Evolutionary conservation across 1,284 basidiomycete species (phyloP).

Genomic region (Lentinula novae-zelandiae): DNA sequence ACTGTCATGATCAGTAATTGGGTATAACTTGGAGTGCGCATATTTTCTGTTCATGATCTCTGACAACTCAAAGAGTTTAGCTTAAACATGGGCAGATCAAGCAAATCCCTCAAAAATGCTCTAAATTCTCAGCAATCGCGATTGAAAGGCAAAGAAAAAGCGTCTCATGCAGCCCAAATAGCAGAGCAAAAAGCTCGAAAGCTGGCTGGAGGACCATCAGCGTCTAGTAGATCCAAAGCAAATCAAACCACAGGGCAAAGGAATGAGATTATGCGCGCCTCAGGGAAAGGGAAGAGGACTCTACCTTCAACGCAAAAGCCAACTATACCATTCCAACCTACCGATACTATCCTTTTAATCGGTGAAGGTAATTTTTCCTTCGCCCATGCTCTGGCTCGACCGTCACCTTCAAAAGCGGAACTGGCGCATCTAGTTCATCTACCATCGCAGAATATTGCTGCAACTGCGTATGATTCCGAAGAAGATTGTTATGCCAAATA

Average conservation of each 20-base stretch:
- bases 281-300: slow-evolving; percentile 18
- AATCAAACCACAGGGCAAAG: not conserved
- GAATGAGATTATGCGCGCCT: slow-evolving; percentile 3
- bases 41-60: not conserved
- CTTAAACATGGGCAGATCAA: slow-evolving; percentile 40
- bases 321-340: slow-evolving; percentile 70
- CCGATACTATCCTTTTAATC: slow-evolving; percentile 82
- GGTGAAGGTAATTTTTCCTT: slow-evolving; percentile 99
- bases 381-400: slow-evolving; percentile 57
- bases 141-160: slow-evolving; percentile 57
- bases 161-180: slow-evolving; percentile 45
- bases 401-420: slow-evolving; percentile 16
- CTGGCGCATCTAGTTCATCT: slow-evolving; percentile 56
- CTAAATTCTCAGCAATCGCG: slow-evolving; percentile 66
- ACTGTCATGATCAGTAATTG: no score
- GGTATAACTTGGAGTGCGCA: not conserved
- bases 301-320: slow-evolving; percentile 27
- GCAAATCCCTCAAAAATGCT: slow-evolving; percentile 61
- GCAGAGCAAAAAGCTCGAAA: slow-evolving; percentile 45
- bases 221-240: not conserved
- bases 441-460: slow-evolving; percentile 69
- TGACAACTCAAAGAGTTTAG: not conserved
- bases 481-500: slow-evolving; percentile 82
- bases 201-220: not conserved
- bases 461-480: slow-evolving; percentile 87